Evolutionary conservation across 805 yeast genomes (phyloP).

Genomic region (Sugiyamaella lignohabitans): DNA sequence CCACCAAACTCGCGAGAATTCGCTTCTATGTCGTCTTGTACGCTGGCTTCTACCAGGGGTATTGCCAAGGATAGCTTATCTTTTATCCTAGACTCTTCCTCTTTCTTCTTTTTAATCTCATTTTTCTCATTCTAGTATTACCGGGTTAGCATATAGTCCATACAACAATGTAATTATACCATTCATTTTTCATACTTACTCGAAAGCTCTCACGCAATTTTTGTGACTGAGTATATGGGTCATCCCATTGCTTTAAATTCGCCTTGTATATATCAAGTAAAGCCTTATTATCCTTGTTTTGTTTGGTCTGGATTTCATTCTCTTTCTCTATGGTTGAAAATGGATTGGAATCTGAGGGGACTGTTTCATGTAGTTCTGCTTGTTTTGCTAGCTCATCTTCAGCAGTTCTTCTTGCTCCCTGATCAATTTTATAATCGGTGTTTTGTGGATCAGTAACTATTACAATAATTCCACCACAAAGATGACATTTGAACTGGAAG

Average conservation of each 20-base stretch:
- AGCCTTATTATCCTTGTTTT: slow-evolving; percentile 10
- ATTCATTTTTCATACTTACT: too few species aligned
- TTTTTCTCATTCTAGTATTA: too few species aligned
- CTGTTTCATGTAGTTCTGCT: slow-evolving; percentile 1
- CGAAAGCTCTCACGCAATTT: slow-evolving; percentile 20
- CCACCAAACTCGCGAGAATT: background rate
- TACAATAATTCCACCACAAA: slow-evolving; percentile 23
- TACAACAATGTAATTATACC: too few species aligned
- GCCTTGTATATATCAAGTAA: slow-evolving; percentile 16
- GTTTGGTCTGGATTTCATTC: slow-evolving; percentile 4
- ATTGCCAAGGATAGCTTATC: slow-evolving; percentile 14
- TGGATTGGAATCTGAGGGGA: slow-evolving; percentile 10
- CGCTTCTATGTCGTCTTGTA: slow-evolving; percentile 5
- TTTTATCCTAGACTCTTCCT: slow-evolving; percentile 8
- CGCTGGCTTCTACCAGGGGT: slow-evolving; percentile 7
- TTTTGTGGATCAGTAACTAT: slow-evolving; percentile 31
- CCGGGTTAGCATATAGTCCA: too few species aligned
- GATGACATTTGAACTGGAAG: slow-evolving; percentile 27
- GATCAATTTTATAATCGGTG: slow-evolving; percentile 22
- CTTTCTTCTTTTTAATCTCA: slow-evolving; percentile 5
- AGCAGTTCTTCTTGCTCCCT: slow-evolving; percentile 21
- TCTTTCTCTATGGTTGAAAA: slow-evolving; percentile 20
- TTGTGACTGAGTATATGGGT: slow-evolving; percentile 24
- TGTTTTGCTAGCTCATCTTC: slow-evolving; percentile 10
- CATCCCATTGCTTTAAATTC: slow-evolving; percentile 23